Percentiles rank a stretch among this genome's conserved stretches.
Conservation (phyloP, 805 yeast genomes). For the Yarrowia deformans region DNA sequence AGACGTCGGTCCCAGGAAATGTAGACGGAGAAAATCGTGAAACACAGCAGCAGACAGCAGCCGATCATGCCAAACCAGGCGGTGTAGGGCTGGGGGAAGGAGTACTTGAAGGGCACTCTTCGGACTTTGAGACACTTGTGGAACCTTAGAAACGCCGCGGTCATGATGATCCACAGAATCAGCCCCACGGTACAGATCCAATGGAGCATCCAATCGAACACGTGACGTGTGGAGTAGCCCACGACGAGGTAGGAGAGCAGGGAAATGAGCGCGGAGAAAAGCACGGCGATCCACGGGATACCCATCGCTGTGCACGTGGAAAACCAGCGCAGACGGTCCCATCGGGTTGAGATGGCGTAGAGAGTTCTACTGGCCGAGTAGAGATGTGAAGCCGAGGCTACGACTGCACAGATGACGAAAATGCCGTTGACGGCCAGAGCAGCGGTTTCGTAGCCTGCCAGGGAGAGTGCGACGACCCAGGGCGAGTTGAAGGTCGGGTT, state of each 20-base stretch:
- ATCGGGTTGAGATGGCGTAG: conserved; percentile 61
- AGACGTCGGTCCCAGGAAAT: conserved; percentile 66
- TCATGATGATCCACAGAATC: conserved; percentile 79
- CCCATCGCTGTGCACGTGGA: conserved; percentile 68
- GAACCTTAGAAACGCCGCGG: conserved; percentile 68
- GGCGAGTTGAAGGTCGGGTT: conserved; percentile 47
- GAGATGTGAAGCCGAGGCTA: conserved; percentile 64
- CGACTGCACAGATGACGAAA: conserved; percentile 61
- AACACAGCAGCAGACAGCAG: conserved; percentile 58
- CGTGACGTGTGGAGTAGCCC: conserved; percentile 62
- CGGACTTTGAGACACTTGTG: conserved; percentile 66
- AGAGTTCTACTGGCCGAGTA: conserved; percentile 69
- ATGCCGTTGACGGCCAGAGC: conserved; percentile 62
- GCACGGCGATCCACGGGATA: conserved; percentile 74
- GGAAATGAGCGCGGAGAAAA: conserved; percentile 68
- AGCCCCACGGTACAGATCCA: conserved; percentile 77
- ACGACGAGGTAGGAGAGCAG: conserved; percentile 67
- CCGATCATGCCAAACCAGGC: conserved; percentile 70
- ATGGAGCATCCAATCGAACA: conserved; percentile 71
- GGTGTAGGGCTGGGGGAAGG: conserved; percentile 62
- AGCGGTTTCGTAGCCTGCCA: conserved; percentile 59
- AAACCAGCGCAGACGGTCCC: conserved; percentile 68
- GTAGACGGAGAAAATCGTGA: conserved; percentile 71
- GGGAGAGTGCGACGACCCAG: conserved; percentile 63
- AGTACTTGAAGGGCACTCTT: conserved; percentile 58